phyloP scores from a whole-genome alignment of 306 rosid species.

The Abrus pulchellus region DNA sequence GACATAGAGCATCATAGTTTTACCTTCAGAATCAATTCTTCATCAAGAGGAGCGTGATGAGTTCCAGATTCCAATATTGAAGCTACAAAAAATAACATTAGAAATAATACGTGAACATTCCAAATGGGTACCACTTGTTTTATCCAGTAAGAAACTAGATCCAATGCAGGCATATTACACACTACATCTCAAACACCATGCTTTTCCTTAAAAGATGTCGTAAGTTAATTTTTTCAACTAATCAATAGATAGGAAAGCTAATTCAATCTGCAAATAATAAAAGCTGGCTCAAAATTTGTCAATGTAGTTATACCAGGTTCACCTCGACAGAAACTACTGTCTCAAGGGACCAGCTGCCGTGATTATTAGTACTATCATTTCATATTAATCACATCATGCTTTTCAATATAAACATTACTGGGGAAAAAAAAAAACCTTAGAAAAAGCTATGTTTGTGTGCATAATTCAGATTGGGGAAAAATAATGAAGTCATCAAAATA shows the following conservation, averaged over 20 bases:
- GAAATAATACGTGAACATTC: conserved; percentile 28
- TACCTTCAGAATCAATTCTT: conserved; percentile 60
- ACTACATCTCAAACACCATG: conserved; percentile 21
- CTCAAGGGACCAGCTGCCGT: conserved; percentile 35
- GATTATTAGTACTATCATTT: conserved; percentile 1
- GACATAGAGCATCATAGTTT: conserved; percentile 4
- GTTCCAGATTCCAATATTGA: conserved; percentile 57
- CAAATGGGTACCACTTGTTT: conserved; percentile 16
- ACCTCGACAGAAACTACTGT: conserved; percentile 27
- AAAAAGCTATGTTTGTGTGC: neutral
- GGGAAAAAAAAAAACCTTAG: neutral
- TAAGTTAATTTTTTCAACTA: neutral
- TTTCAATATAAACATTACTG: neutral
- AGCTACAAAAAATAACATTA: conserved; percentile 52
- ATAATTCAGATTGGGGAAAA: neutral
- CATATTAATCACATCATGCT: conserved; percentile 37
- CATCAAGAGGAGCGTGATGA: conserved; percentile 47
- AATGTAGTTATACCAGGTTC: conserved; percentile 7
- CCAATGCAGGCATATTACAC: conserved; percentile 31
- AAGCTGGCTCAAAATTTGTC: conserved; percentile 26
- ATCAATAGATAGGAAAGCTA: conserved; percentile 17
- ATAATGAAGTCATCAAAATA: neutral
- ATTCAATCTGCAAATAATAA: conserved; percentile 30
- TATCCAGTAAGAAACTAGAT: conserved; percentile 5
- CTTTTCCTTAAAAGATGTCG: conserved; percentile 21